Evolutionary conservation across 208 protist species (phyloP).

Genomic region (Leishmania major): DNA sequence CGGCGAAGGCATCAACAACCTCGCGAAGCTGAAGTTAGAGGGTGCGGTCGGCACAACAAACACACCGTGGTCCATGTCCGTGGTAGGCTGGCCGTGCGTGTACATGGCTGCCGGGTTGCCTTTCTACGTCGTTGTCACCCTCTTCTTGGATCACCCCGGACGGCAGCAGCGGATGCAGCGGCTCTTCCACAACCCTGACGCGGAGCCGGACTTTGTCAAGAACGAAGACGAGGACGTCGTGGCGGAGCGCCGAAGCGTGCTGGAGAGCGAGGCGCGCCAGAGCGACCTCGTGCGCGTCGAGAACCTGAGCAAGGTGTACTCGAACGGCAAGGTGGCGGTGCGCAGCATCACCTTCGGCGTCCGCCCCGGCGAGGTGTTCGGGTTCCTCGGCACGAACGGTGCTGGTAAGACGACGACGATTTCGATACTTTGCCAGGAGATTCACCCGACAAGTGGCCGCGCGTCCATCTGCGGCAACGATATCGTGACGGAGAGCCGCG

Average conservation of each 20-base stretch:
- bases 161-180: constrained; percentile 36
- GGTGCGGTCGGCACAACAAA: constrained; percentile 32
- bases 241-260: constrained; percentile 46
- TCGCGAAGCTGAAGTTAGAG: constrained; percentile 39
- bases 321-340: constrained; percentile 49
- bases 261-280: constrained; percentile 24
- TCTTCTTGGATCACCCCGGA: constrained; percentile 69
- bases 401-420: constrained; percentile 91
- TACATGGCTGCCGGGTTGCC: constrained; percentile 69
- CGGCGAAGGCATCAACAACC: constrained; percentile 75
- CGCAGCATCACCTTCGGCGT: constrained; percentile 71
- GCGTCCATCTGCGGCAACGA: constrained; percentile 48
- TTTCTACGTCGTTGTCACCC: constrained; percentile 58
- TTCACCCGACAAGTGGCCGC: too few species aligned
- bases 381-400: constrained; percentile 90
- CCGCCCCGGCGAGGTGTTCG: constrained; percentile 79
- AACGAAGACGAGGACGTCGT: constrained; percentile 50
- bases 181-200: constrained; percentile 32
- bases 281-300: constrained; percentile 40
- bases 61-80: constrained; percentile 43
- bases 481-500: constrained; percentile 44
- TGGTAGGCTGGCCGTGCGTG: constrained; percentile 53
- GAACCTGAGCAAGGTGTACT: constrained; percentile 37
- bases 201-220: constrained; percentile 31
- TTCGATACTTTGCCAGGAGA: constrained; percentile 79